Evolutionary conservation across 495 filamentous ascomycete genomes (phyloP).

Genomic region (Venustampulla echinocandica): DNA sequence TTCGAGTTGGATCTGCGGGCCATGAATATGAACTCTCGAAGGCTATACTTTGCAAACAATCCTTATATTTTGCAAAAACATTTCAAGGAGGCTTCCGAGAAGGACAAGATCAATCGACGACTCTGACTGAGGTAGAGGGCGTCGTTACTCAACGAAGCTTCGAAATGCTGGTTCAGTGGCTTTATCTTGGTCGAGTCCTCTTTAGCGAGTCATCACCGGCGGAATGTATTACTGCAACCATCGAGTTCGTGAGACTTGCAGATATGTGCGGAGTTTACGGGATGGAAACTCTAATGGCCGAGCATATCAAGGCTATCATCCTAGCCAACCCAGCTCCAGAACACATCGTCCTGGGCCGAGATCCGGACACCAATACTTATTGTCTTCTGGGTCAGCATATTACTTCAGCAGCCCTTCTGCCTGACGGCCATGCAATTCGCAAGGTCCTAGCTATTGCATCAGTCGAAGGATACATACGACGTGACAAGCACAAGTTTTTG

Average conservation of each 20-base stretch:
- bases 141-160: slow-evolving; percentile 12
- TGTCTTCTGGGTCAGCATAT: no score
- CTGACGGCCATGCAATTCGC: no score
- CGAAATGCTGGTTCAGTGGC: slow-evolving; percentile 1
- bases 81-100: slow-evolving; percentile 6
- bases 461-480: no score
- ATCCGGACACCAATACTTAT: no score
- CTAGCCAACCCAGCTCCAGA: no score
- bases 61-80: slow-evolving; percentile 7
- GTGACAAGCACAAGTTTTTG: no score
- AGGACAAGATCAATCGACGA: slow-evolving; percentile 8
- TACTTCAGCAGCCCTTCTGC: no score
- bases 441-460: no score
- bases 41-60: slow-evolving; percentile 9
- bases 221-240: neutral
- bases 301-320: no score
- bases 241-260: neutral
- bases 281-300: no score
- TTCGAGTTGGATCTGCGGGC: slow-evolving; percentile 11
- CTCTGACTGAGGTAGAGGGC: slow-evolving; percentile 16
- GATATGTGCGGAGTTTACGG: no score
- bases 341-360: no score
- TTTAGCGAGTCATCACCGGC: neutral
- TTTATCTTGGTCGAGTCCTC: neutral
- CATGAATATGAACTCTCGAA: slow-evolving; percentile 13